phyloP scores from a whole-genome alignment of 257 asterid species.

The Scutellaria minor region DNA sequence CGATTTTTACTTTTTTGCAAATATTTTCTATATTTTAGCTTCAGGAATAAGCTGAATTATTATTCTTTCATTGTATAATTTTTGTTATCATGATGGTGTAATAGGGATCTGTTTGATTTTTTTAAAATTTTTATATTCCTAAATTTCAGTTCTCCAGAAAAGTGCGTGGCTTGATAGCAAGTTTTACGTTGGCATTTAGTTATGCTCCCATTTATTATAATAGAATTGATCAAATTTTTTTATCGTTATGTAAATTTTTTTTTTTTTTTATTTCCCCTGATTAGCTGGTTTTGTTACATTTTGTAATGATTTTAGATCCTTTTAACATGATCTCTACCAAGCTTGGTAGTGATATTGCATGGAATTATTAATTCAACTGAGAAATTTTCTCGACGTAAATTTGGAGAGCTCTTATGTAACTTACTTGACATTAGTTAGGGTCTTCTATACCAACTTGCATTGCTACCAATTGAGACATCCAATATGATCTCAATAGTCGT shows the following conservation, averaged over 20 bases:
- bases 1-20: background rate
- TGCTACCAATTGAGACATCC: background rate
- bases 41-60: background rate
- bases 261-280: too few species aligned
- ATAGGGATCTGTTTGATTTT: background rate
- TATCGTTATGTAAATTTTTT: background rate
- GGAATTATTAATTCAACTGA: background rate
- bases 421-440: background rate
- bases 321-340: background rate
- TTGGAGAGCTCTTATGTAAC: background rate
- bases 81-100: background rate
- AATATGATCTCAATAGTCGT: background rate
- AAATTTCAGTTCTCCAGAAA: background rate
- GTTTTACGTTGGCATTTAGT: background rate
- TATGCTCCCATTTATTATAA: background rate
- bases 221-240: background rate
- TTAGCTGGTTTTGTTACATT: too few species aligned
- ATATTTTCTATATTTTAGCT: background rate
- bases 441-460: background rate
- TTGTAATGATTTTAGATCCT: background rate
- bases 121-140: background rate
- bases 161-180: background rate
- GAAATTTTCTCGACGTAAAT: background rate
- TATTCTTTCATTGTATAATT: background rate
- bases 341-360: background rate